Percentiles rank a stretch among this genome's conserved stretches.
Evolutionary conservation across 306 rosid genomes (phyloP).

Genomic region (barrel medic (Medicago truncatula)): DNA sequence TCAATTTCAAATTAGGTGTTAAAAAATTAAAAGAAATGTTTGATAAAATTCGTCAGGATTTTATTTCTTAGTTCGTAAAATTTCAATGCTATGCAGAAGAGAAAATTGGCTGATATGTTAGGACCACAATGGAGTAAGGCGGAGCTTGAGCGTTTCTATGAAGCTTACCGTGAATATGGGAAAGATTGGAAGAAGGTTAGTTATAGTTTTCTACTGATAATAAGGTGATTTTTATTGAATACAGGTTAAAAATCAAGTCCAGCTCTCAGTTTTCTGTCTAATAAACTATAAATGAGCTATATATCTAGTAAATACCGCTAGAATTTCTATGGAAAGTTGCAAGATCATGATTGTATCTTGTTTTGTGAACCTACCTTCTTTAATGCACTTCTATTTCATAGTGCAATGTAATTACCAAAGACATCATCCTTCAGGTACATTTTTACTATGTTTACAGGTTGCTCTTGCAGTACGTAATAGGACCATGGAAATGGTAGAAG

Average conservation of each 20-base stretch:
- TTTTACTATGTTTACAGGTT: constrained; percentile 60
- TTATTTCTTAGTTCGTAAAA: constrained; percentile 37
- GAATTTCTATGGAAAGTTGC: constrained; percentile 31
- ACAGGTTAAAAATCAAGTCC: constrained; percentile 30
- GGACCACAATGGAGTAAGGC: constrained; percentile 91
- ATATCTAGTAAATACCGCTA: constrained; percentile 32
- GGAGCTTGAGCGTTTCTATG: constrained; percentile 81
- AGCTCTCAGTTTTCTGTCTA: constrained; percentile 27
- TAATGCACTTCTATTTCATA: constrained; percentile 28
- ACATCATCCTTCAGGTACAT: constrained; percentile 24
- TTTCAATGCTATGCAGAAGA: constrained; percentile 68
- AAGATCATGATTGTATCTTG: constrained; percentile 34
- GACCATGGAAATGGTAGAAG: constrained; percentile 88
- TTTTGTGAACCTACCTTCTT: constrained; percentile 36
- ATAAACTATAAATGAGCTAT: constrained; percentile 9
- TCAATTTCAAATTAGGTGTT: constrained; percentile 15
- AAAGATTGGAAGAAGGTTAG: constrained; percentile 97
- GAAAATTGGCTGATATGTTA: constrained; percentile 89
- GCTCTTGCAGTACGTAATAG: constrained; percentile 73
- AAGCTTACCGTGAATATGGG: constrained; percentile 86
- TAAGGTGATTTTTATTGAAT: constrained; percentile 32
- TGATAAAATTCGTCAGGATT: constrained; percentile 36
- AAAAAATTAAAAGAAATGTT: constrained; percentile 5
- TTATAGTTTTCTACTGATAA: constrained; percentile 27
- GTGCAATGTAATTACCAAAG: constrained; percentile 30